phyloP scores from a whole-genome alignment of 148 eudicot species.

The Chenopodium album region DNA sequence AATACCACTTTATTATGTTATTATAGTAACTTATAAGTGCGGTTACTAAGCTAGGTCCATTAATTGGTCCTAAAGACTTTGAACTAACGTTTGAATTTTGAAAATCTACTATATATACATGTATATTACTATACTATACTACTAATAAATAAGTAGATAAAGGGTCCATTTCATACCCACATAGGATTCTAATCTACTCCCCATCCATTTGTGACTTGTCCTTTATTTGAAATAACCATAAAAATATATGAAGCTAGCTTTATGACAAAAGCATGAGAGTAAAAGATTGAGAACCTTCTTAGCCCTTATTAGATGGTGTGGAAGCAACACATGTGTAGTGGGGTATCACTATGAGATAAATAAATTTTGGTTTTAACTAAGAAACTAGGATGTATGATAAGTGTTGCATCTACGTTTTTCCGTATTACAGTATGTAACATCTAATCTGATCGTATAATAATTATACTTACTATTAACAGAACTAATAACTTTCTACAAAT shows the following conservation, averaged over 20 bases:
- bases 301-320: conserved; percentile 8
- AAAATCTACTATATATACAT: neutral
- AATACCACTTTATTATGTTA: neutral
- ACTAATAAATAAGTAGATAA: conserved; percentile 11
- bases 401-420: neutral
- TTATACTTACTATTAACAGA: neutral
- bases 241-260: conserved; percentile 10
- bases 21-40: neutral
- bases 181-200: conserved; percentile 34
- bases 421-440: neutral
- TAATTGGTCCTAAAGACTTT: neutral
- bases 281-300: conserved; percentile 19
- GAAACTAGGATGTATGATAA: neutral
- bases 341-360: neutral
- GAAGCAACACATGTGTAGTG: conserved; percentile 32
- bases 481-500: too few relatives aligned
- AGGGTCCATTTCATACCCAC: conserved; percentile 21
- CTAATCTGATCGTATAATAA: neutral
- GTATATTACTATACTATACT: too few relatives aligned
- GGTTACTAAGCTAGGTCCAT: neutral
- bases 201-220: conserved; percentile 21
- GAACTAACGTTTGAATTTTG: conserved; percentile 9
- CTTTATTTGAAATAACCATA: conserved; percentile 2
- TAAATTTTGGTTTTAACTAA: neutral
- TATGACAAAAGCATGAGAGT: conserved; percentile 32